These are phyloP conservation scores for Collybia sordida DNA, from an alignment of 768 basidiomycete species.

Conservation along the genomic window DNA sequence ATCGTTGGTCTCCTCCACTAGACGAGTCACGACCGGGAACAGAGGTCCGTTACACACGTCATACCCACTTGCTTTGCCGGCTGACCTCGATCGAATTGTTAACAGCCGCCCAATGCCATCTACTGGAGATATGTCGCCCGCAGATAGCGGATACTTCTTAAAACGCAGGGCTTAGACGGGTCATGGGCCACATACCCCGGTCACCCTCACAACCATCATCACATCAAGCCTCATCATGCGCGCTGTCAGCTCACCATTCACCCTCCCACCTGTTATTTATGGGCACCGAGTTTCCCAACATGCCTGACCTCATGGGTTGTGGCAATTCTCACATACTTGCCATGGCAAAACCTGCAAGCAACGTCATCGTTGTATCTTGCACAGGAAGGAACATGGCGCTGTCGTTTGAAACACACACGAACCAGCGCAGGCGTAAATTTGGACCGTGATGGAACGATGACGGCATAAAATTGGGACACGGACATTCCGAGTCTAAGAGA, in stretches of 20 bases:
- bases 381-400: too few relatives aligned
- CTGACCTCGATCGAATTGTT: conserved; percentile 6
- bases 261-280: conserved; percentile 8
- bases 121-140: conserved; percentile 52
- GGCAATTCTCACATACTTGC: neutral
- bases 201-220: conserved; percentile 16
- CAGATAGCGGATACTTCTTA: conserved; percentile 26
- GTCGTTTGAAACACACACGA: neutral
- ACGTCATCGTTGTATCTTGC: too few relatives aligned
- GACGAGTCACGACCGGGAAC: conserved; percentile 62
- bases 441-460: neutral
- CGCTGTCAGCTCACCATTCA: conserved; percentile 3
- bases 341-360: too few relatives aligned
- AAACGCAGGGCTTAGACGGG: neutral
- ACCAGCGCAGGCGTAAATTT: neutral
- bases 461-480: neutral
- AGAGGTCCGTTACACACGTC: conserved; percentile 23
- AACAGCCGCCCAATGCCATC: conserved; percentile 37
- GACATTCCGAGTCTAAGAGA: too few relatives aligned
- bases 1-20: conserved; percentile 21
- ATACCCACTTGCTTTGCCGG: conserved; percentile 6
- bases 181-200: conserved; percentile 2
- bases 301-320: neutral
- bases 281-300: conserved; percentile 2
- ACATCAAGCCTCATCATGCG: conserved; percentile 9